Conservation (phyloP, 345 rosid species). For the Aquilaria yunnanensis region DNA sequence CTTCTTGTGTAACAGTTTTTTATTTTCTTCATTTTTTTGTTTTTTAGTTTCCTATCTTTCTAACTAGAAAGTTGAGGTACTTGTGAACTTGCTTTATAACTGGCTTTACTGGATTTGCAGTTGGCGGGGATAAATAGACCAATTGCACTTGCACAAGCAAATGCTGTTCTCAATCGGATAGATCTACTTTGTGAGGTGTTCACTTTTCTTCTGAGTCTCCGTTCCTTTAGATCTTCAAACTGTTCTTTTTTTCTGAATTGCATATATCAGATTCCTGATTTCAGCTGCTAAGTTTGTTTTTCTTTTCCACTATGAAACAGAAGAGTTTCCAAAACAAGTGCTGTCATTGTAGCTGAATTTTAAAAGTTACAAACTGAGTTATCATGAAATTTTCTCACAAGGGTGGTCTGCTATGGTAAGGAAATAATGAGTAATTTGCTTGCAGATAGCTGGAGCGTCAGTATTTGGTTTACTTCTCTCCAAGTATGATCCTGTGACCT, state of each 20-base stretch:
- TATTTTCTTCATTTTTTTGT: slow-evolving; percentile 9
- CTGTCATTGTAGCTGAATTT: neutral
- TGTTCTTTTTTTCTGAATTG: neutral
- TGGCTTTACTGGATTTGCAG: slow-evolving; percentile 28
- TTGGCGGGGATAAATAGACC: slow-evolving; percentile 90
- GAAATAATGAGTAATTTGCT: slow-evolving; percentile 3
- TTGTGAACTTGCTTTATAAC: neutral
- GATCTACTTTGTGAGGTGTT: slow-evolving; percentile 91
- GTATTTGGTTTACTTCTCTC: slow-evolving; percentile 81
- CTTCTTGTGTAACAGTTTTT: slow-evolving; percentile 2
- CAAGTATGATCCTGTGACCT: slow-evolving; percentile 72
- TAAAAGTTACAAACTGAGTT: slow-evolving; percentile 1
- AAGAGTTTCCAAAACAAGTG: neutral
- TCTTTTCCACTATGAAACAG: no score
- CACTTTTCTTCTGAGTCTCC: neutral
- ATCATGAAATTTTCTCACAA: neutral
- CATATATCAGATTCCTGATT: neutral
- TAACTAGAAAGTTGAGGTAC: slow-evolving; percentile 8
- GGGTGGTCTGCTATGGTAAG: neutral
- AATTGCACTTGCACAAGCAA: slow-evolving; percentile 88
- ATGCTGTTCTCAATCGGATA: slow-evolving; percentile 82
- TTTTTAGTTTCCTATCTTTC: neutral
- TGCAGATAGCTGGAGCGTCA: slow-evolving; percentile 83
- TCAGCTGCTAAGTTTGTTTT: no score
- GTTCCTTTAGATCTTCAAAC: neutral